Evolutionary conservation across 139 green algal genomes (phyloP), one percentile per base, ranked within the genome.

Genomic region (Tetratostichococcus sp.): DNA sequence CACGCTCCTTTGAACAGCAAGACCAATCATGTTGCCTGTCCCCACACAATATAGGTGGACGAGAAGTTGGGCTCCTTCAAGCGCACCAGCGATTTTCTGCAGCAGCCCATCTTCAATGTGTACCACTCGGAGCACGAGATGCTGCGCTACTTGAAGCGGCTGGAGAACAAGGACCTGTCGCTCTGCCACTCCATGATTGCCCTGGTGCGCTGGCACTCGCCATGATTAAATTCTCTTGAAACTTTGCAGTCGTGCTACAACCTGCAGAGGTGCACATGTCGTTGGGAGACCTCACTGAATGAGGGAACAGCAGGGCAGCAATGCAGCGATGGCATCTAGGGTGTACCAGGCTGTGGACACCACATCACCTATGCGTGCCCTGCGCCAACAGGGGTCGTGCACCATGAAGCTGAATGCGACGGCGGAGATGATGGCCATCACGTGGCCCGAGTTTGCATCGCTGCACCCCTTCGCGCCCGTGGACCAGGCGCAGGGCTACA

Each of bases 341-440:
- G n/a, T n/a, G n/a, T n/a, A n/a, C n/a, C n/a, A n/a, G n/a, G n/a
- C n/a, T n/a, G n/a, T n/a, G n/a, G n/a, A n/a, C n/a, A n/a, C n/a
- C n/a, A n/a, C n/a, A n/a, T n/a, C n/a, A n/a, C n/a, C n/a, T n/a
- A 50, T 50, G 39, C 39, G 8, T 21, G 14, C 19, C 19, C 22
- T 62, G 14, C 50, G 50, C 50, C 39, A n/a, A 17, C 50, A 62
- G 50, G 96, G 96, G 75, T 95, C 86, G 14, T 99, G 96, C 88
- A 99, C 96, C 70, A 99, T 99, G 96, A 99, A 99, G 93, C 93
- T 99, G 31, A 99, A 99, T 80, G 91, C 96, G 50, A 97, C 96
- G 17, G 86, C 75, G 39, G 96, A 98, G 90, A 99, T 99, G 96
- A 94, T 98, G 39, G 95, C 96, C 57, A 92, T 99, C 84, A 98